Base-by-base conservation (phyloP, 1,284 basidiomycete genomes). In the Leccinum insolens region DNA sequence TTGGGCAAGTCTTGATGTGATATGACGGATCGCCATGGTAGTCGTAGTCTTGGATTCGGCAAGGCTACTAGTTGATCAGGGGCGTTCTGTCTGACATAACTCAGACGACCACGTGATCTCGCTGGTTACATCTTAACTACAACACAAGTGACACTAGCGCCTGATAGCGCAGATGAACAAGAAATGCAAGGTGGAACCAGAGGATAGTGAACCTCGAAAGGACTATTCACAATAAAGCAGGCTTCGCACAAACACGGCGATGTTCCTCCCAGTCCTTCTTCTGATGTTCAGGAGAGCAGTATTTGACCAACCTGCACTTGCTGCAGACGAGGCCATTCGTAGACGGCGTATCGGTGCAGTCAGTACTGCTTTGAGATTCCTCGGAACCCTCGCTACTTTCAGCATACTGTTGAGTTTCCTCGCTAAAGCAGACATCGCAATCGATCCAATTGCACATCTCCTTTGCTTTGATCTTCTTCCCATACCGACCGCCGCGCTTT, bases 371-470 rank as follows among this genome's bases (percentile, higher is more conserved):
- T 66, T 86, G 84, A 49, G 84, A 84, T 25, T 82, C 82, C 67
- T 87, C 88, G 59, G 84, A 85, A 37, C 83, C 82, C 67, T 87
- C 87, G 64, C 79, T 83, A 70, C 82, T 82, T 64, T 81, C 81
- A 52, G 72, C 65, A 55, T 74, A 70, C 62, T 71, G 72, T 31
- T 71, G 71, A 9, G 73, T 70, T 57, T 85, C 84, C 63, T 86
- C 85, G 62, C 80, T 78, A 72, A 92, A 92, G 68, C 82, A 83
- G 49, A 86, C 80, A 70, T 86, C 82, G 73, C 90, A 92, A 70
- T 91, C 89, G 67, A 91, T 88, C 90, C 90, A 92, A 73, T 92
- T 92, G 77, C 90, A 92, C 89, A 92, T 90, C 75, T 88, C 85
- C 69, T 81, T 83, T 52, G 82, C 74, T 70, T 81, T 84, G 7